Conservation (phyloP, 139 green algal genomes). For the Chlorella sp. region DNA sequence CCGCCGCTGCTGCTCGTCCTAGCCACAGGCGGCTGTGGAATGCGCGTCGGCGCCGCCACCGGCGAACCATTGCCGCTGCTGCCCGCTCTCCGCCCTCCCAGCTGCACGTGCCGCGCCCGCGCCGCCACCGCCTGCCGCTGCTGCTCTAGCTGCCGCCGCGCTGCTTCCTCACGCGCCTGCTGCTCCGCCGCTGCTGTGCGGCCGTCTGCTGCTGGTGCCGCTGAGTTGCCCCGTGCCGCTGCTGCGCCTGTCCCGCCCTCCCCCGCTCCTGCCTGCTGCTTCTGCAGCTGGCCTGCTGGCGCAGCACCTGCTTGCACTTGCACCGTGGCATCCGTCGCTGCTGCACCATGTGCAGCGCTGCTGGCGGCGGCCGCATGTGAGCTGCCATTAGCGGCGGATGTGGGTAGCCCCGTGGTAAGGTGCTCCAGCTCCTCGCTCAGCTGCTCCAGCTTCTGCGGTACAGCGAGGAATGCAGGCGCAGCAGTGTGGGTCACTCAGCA, state of each 20-base stretch:
- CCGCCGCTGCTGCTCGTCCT: too few relatives aligned
- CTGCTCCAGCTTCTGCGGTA: slow-evolving; percentile 20
- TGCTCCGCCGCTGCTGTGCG: background rate
- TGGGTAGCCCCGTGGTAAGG: background rate
- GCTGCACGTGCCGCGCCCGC: slow-evolving; percentile 17
- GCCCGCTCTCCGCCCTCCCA: background rate
- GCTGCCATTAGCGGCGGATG: background rate
- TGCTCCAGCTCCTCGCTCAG: slow-evolving; percentile 28
- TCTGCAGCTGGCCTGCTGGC: background rate
- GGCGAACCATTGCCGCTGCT: background rate
- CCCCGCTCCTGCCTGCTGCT: background rate
- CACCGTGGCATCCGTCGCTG: background rate
- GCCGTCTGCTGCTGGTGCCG: background rate
- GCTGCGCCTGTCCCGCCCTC: background rate
- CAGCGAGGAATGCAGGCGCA: background rate
- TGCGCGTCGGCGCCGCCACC: background rate
- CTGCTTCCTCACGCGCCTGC: background rate
- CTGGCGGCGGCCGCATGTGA: background rate
- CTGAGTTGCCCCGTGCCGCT: background rate
- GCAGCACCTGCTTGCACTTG: background rate
- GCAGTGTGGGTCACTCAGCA: too few relatives aligned
- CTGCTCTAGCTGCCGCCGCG: background rate
- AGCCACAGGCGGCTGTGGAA: background rate
- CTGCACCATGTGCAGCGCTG: background rate
- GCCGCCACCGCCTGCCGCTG: background rate